Percentiles rank a stretch among this genome's conserved stretches.
These are phyloP conservation scores for Paramecium bursaria DNA, from an alignment of 73 alveolate species.

Conservation along the genomic window DNA sequence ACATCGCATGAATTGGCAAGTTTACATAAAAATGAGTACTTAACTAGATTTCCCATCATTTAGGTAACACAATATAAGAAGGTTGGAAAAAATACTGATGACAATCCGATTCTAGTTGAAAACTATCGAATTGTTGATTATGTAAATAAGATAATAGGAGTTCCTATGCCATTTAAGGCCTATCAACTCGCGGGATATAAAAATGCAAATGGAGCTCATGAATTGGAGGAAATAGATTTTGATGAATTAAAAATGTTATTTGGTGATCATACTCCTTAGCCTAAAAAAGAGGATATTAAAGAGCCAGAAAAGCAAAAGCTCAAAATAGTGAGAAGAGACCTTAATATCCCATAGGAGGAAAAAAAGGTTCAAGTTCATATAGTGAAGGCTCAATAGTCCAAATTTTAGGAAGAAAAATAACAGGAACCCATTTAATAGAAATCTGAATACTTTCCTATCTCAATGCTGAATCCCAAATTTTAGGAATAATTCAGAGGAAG, in stretches of 20 bases:
- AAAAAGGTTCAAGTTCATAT: no score
- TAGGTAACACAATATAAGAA: background rate
- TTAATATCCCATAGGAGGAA: no score
- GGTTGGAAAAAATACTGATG: conserved; percentile 25
- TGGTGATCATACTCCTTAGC: no score
- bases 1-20: background rate
- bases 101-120: conserved; percentile 23
- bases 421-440: no score
- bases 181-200: background rate
- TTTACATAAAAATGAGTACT: background rate
- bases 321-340: no score
- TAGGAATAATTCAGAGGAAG: conserved; percentile 21
- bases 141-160: conserved; percentile 19
- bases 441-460: conserved; percentile 1
- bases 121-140: background rate
- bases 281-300: no score
- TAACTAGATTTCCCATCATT: background rate
- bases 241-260: no score
- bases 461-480: background rate
- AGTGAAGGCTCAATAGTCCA: no score
- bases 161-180: conserved; percentile 21
- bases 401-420: no score
- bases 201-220: conserved; percentile 22
- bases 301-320: no score
- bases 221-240: conserved; percentile 17